phyloP scores from a whole-genome alignment of 148 eudicot species.

The Rhododendron vialii region DNA sequence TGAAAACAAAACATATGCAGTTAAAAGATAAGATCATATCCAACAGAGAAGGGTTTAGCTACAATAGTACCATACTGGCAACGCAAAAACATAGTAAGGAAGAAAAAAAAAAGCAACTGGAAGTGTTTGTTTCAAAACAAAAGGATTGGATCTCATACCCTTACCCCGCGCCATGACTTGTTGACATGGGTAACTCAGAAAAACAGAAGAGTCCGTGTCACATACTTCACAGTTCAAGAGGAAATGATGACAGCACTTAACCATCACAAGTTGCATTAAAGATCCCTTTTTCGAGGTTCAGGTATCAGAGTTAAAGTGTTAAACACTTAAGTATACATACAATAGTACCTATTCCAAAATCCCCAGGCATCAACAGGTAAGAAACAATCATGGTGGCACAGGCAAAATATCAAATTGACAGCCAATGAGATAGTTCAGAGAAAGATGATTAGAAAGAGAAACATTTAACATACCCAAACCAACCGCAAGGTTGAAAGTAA shows the following conservation, averaged over 20 bases:
- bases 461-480: conserved; percentile 78
- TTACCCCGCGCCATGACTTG: background rate
- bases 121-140: background rate
- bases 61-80: background rate
- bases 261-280: background rate
- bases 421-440: background rate
- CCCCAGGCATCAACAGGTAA: background rate
- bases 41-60: background rate
- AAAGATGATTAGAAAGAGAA: background rate
- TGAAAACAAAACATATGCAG: background rate
- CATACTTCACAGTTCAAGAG: background rate
- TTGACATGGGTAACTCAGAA: background rate
- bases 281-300: background rate
- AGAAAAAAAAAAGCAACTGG: background rate
- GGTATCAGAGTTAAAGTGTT: background rate
- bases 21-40: background rate
- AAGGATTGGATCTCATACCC: background rate
- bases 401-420: background rate
- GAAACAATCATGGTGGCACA: background rate
- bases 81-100: background rate
- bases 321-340: background rate
- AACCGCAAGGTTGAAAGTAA: conserved; percentile 94
- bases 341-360: background rate
- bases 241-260: background rate
- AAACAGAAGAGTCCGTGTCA: background rate